Evolutionary conservation across 306 rosid species (phyloP), one percentile per base, ranked within the genome.

Genomic region (Dalbergia oliveri): DNA sequence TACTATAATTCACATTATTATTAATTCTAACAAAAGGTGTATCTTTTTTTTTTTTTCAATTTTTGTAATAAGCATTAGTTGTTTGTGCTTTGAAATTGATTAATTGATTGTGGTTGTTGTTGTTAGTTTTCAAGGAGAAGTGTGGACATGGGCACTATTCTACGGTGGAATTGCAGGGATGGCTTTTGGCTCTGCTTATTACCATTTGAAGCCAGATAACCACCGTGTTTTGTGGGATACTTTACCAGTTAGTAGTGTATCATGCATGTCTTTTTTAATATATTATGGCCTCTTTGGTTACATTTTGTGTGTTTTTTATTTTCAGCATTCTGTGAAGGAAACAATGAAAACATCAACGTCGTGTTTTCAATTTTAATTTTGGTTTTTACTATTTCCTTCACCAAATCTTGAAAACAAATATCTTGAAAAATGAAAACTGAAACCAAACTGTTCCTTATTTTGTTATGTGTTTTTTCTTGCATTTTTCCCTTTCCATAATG

Each of bases 141-240:
- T 77, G 13, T 90, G 86, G 83, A 39, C 87, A 47, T 90, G 94
- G 94, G 85, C 66, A 11, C 71, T 90, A 9, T 86, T 86, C 76
- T 90, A 88, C 9, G 86, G 79, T 34, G 94, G 89, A 79, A 83
- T 81, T n/a, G 43, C 68, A 35, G 84, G 90, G 63, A 21, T 88
- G 75, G 94, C 94, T 81, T 90, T 86, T 83, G 94, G 91, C 18
- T 90, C 94, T 78, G 88, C 91, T 69, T 88, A 86, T 84, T 88
- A 86, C 66, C 90, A 90, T 88, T 76, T 90, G 84, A 90, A 83
- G 76, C 94, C 94, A 11, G 80, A 79, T 71, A 75, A 86, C 35
- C 51, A 66, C 79, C 85, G 94, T 67, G 78, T 88, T n/a, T 76
- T 84, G 31, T 91, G 92, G 89, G 92, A 89, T 77, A 83, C 88